Conservation (phyloP, 768 basidiomycete genomes). For the Chalciporus pseudorubinellus region DNA sequence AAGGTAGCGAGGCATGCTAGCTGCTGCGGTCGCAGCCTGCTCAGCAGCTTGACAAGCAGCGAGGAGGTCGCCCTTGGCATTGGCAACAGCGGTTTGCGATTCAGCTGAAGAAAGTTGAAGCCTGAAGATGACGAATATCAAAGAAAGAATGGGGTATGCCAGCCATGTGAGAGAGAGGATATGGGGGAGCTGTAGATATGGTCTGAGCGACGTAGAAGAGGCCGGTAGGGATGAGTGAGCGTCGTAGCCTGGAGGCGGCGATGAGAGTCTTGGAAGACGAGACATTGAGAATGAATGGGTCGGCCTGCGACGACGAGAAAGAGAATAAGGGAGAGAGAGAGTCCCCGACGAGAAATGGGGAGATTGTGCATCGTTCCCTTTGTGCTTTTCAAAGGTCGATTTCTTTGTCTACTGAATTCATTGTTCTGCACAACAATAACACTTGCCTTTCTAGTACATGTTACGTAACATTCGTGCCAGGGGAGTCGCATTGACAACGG, state of each 20-base stretch:
- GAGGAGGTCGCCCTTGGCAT: slow-evolving; percentile 73
- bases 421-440: slow-evolving; percentile 34
- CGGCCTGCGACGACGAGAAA: slow-evolving; percentile 37
- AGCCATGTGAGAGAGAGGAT: slow-evolving; percentile 88
- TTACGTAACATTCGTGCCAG: too few species aligned
- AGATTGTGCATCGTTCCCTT: slow-evolving; percentile 14
- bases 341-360: slow-evolving; percentile 13
- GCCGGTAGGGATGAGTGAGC: slow-evolving; percentile 37
- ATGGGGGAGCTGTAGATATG: slow-evolving; percentile 82
- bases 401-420: slow-evolving; percentile 17
- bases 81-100: slow-evolving; percentile 62
- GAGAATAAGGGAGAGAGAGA: slow-evolving; percentile 11
- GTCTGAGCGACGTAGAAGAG: slow-evolving; percentile 50
- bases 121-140: slow-evolving; percentile 84
- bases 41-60: slow-evolving; percentile 86
- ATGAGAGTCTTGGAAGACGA: slow-evolving; percentile 26
- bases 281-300: slow-evolving; percentile 32
- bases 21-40: slow-evolving; percentile 73
- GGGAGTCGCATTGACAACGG: too few species aligned
- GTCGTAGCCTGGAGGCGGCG: slow-evolving; percentile 60
- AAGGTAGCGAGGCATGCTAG: slow-evolving; percentile 87
- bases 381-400: slow-evolving; percentile 19
- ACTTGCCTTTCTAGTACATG: slow-evolving; percentile 16
- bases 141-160: slow-evolving; percentile 85
- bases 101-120: slow-evolving; percentile 70